Conservation (phyloP, 2,329 filamentous ascomycete genomes). For the Penicillium sp. region DNA sequence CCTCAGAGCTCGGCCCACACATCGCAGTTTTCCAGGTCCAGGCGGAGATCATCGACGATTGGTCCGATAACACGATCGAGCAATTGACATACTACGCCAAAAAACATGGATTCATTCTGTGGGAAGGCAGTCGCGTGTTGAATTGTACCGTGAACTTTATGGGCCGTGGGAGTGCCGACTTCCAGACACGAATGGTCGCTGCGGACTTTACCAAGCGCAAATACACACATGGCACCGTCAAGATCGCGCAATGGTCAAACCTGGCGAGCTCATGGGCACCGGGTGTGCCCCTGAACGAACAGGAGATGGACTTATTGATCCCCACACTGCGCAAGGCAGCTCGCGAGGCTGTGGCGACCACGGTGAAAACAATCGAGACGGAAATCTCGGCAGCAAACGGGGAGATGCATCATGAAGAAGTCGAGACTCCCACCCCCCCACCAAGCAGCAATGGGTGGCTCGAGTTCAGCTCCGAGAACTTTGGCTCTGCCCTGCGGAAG, state of each 20-base stretch:
- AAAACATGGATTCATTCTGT: constrained; percentile 35
- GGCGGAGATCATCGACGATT: constrained; percentile 57
- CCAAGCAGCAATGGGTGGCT: constrained; percentile 15
- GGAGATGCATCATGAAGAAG: constrained; percentile 12
- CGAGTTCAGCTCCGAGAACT: constrained; percentile 22
- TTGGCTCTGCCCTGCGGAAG: constrained; percentile 29
- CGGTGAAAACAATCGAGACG: constrained; percentile 35
- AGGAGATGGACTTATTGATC: constrained; percentile 38
- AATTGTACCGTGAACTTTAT: constrained; percentile 32
- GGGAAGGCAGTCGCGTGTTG: constrained; percentile 37
- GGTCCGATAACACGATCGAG: constrained; percentile 50
- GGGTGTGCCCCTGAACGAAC: constrained; percentile 29
- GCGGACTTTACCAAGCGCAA: constrained; percentile 33
- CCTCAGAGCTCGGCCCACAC: constrained; percentile 54
- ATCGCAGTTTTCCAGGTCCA: constrained; percentile 58
- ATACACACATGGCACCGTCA: constrained; percentile 36
- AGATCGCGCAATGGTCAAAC: constrained; percentile 35
- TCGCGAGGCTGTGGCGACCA: constrained; percentile 35
- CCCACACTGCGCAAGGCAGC: constrained; percentile 39
- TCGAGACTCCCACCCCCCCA: constrained; percentile 7
- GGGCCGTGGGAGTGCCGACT: constrained; percentile 22
- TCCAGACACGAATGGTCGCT: constrained; percentile 27
- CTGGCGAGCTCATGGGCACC: constrained; percentile 37
- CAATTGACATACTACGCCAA: constrained; percentile 32
- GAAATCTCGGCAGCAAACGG: constrained; percentile 34